Base-by-base conservation (phyloP, 2,329 filamentous ascomycete species). In the Akanthomyces lecanii region DNA sequence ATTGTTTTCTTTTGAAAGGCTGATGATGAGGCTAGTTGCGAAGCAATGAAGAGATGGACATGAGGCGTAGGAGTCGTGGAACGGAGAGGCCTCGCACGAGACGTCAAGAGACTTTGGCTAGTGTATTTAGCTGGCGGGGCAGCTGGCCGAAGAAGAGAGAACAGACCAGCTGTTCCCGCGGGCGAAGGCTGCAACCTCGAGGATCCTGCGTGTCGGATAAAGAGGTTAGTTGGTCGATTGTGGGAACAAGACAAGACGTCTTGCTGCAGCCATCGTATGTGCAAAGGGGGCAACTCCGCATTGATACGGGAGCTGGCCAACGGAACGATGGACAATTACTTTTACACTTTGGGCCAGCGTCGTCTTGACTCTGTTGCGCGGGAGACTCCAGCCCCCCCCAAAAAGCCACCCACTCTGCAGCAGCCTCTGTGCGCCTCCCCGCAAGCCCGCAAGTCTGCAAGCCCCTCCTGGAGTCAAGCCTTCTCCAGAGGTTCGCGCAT, bases 271-370 rank as follows among this genome's bases (percentile, higher is more conserved):
- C n/a, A 23, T 25, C 21, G 21, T 45, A 28, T 47, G 28, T 4
- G 25, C 60, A 55, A 55, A 62, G n/a, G 16, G 51, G 60, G 60
- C 51, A 55, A 56, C 60, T 62, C 60, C 52, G 60, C 33, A 55
- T 36, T 25, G 48, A 30, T 30, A 30, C 30, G 4, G 18, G 21
- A 44, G 51, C 42, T 62, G 44, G 60, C 60, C 60, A 62, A 62
- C 60, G 30, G 23, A 18, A 50, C 40, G 36, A 30, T 16, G 42
- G 33, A 25, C 51, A 62, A 62, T 55, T 55, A 30, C 28, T 30
- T 30, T 30, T 6, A 55, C 51, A 50, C 30, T 52, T 33, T 23
- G 28, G 57, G 47, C 12, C 38, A 38, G 45, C 45, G 14, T 11
- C 18, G 14, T 38, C 10, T 5, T 23, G 33, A 42, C 16, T 4